Base-by-base conservation (phyloP, 2,329 filamentous ascomycete species). In the Triangularia setosa region DNA sequence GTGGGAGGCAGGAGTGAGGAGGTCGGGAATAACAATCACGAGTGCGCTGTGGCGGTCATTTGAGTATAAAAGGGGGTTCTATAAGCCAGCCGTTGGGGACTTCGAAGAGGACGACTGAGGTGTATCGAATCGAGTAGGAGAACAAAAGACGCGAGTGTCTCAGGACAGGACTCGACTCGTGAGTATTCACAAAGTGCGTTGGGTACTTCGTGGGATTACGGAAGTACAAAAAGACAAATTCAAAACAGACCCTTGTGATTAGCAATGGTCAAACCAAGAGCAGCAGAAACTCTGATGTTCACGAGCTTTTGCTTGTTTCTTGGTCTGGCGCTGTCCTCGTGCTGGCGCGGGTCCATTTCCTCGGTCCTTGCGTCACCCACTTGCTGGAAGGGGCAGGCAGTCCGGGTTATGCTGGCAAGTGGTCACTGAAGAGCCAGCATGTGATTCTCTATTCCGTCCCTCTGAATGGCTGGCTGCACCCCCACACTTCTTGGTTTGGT, bases 291-390 rank as follows among this genome's bases (percentile, higher is more conserved):
- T 55, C 40, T 55, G 52, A 55, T 55, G 16, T 55, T 55, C 52
- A 55, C 52, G 25, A 23, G 25, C 25, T 28, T 25, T 25, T 40
- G 35, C 35, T 40, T 40, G 35, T 14, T 55, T 55, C 52, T 55
- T 55, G 21, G 40, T 21, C 40, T 55, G 21, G 52, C n/a, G 52
- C 25, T 55, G 11, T 23, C n/a, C 21, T 53, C 9, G 14, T 21
- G 44, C 24, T 44, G 14, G 54, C 57, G 21, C 24, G 27, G 54
- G 18, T 14, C 44, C 58, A 57, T 61, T 66, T 64, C 69, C 69
- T 71, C 68, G 70, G 68, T 56, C 69, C 62, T 71, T 71, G 70
- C 68, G 70, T 72, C 70, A 72, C 69, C 64, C 65, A 62, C 68
- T 61, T 68, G 53, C 65, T 69, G 66, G 62, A 68, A 68, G 58